Percentiles rank a stretch among this genome's conserved stretches.
These are phyloP conservation scores for Haplosporangium sp. DNA, from an alignment of 371 early-diverging fungal genomes.

Conservation along the genomic window DNA sequence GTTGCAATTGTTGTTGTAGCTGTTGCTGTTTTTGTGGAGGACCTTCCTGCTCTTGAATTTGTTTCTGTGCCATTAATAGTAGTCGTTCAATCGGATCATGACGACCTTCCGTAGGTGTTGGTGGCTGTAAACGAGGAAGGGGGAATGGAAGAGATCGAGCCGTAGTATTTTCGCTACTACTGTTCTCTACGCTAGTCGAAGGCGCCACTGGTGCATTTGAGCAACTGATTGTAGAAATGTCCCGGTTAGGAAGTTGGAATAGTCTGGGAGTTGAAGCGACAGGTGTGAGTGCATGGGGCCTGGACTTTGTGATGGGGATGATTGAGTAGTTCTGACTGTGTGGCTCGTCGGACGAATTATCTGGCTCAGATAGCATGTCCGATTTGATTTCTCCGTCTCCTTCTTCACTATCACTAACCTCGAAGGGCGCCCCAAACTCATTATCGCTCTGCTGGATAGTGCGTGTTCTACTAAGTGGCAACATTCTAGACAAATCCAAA, in stretches of 20 bases:
- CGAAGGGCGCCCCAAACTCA: slow-evolving; percentile 11
- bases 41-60: not conserved
- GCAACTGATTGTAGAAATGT: slow-evolving; percentile 9
- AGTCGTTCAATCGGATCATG: slow-evolving; percentile 27
- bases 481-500: slow-evolving; percentile 11
- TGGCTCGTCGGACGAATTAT: slow-evolving; percentile 13
- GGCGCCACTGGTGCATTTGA: not conserved
- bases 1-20: not conserved
- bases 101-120: not conserved
- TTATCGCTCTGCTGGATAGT: slow-evolving; percentile 29
- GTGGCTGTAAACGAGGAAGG: not conserved
- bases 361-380: not conserved
- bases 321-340: slow-evolving; percentile 11
- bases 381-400: not conserved
- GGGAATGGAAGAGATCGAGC: not conserved
- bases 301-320: slow-evolving; percentile 4
- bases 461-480: slow-evolving; percentile 37
- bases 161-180: slow-evolving; percentile 2
- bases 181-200: not conserved
- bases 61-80: slow-evolving; percentile 1
- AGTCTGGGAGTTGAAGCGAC: slow-evolving; percentile 7
- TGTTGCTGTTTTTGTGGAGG: not conserved
- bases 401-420: slow-evolving; percentile 6
- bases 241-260: slow-evolving; percentile 29
- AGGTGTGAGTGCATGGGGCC: slow-evolving; percentile 3